Evolutionary conservation across 768 basidiomycete species (phyloP).

Genomic region (Lactifluus subvellereus): DNA sequence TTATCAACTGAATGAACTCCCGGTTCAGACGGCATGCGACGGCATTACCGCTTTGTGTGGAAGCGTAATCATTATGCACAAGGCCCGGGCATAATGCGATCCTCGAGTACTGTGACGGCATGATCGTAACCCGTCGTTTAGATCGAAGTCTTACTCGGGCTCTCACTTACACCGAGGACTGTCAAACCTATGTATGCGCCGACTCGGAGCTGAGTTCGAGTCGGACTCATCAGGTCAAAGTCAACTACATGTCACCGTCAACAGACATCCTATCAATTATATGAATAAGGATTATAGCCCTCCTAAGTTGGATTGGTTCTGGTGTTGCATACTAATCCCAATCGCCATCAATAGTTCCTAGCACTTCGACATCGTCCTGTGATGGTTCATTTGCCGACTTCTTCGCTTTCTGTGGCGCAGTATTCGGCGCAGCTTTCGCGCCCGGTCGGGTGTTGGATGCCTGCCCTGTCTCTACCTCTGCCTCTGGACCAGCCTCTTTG

Average conservation of each 20-base stretch:
- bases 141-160: background rate
- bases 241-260: background rate
- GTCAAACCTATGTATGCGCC: background rate
- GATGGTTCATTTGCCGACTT: conserved; percentile 15
- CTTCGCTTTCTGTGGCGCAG: conserved; percentile 11
- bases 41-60: background rate
- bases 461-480: conserved; percentile 4
- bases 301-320: background rate
- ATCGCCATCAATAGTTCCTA: conserved; percentile 30
- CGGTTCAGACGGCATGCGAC: conserved; percentile 27
- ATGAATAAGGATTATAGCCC: background rate
- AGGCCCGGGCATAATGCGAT: background rate
- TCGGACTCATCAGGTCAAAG: background rate
- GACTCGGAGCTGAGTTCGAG: background rate
- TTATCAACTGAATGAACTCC: no score
- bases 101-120: background rate
- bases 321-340: conserved; percentile 13
- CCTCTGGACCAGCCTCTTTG: background rate
- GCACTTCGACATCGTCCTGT: conserved; percentile 29
- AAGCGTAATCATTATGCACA: background rate
- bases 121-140: background rate
- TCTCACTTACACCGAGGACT: background rate
- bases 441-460: conserved; percentile 4
- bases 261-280: background rate
- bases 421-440: background rate